Base-by-base conservation (phyloP, 164 flowering plant genomes). In the Aristolochia contorta region DNA sequence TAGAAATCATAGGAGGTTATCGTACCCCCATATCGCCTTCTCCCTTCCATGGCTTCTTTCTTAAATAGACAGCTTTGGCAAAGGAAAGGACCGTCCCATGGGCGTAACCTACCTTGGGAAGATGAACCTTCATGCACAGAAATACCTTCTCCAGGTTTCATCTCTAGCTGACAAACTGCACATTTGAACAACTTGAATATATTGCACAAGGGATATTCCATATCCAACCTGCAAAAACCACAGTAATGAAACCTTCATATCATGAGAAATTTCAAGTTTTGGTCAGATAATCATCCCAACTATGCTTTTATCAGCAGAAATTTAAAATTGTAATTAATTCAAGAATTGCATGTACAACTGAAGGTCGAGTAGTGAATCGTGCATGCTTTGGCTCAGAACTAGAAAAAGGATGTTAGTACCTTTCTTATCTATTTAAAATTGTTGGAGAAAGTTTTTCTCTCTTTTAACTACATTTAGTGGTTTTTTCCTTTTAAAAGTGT, bases 21-120 rank as follows among this genome's bases (percentile, higher is more conserved):
- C 63, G 18, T 70, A 83, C 91, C 86, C 77, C 86, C 79, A 33
- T 78, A 75, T 46, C 77, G 72, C 81, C 89, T 83, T 73, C 74
- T 89, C 69, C 99, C 99, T 78, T 94, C 99, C 99, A 94, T 94
- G 67, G 97, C 96, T 63, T 94, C 97, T 77, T 80, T 94, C 79
- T 94, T 91, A 50, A 78, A 84, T 68, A 85, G 93, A 75, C 99
- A 94, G 71, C 84, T 81, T 63, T 57, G 25, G 66, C 99, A 94
- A 49, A 94, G 90, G 69, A 94, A 94, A 66, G 99, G 99, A 47
- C 99, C 99, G 72, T 91, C 93, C 99, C 99, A 94, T 2, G 96
- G 95, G 52, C 89, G 83, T 59, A 79, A 57, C 56, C 84, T 94
- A 47, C 79, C 77, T 4, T 72, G 58, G 66, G 69, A 73, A 43